Conservation (phyloP, 2,329 filamentous ascomycete genomes). For the Phaeomoniella chlamydospora region DNA sequence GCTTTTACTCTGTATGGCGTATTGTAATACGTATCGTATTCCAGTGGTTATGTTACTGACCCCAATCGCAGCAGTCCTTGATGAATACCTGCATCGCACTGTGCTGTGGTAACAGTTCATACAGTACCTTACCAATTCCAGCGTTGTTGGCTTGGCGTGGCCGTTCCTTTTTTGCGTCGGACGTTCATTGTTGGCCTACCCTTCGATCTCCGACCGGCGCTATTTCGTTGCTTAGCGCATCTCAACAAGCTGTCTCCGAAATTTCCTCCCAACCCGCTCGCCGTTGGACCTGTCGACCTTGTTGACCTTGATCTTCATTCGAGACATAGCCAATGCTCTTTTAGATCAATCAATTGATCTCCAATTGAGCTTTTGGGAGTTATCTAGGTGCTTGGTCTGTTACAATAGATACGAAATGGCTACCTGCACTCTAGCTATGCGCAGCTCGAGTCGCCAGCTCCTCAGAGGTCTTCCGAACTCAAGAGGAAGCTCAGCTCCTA, state of each 20-base stretch:
- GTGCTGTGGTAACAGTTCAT: no score
- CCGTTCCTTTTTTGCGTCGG: no score
- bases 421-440: slow-evolving; percentile 32
- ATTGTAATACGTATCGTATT: no score
- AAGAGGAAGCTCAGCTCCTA: slow-evolving; percentile 17
- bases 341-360: not conserved
- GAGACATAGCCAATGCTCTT: not conserved
- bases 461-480: slow-evolving; percentile 26
- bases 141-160: no score
- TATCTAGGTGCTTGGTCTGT: not conserved
- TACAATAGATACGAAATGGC: slow-evolving; percentile 33
- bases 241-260: not conserved
- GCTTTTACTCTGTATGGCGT: no score
- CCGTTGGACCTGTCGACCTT: no score
- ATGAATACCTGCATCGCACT: no score
- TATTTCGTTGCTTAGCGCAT: not conserved
- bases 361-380: not conserved
- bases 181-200: no score
- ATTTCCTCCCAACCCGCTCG: not conserved
- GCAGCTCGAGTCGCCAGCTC: slow-evolving; percentile 26
- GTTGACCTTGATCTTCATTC: not conserved
- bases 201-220: not conserved
- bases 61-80: no score
- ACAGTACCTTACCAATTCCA: no score
- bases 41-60: no score